A percentile compares a stretch with the other conserved stretches of the same genome.
Conservation (phyloP, 352 stramenopile species). For the Thalassiosira pacifica region DNA sequence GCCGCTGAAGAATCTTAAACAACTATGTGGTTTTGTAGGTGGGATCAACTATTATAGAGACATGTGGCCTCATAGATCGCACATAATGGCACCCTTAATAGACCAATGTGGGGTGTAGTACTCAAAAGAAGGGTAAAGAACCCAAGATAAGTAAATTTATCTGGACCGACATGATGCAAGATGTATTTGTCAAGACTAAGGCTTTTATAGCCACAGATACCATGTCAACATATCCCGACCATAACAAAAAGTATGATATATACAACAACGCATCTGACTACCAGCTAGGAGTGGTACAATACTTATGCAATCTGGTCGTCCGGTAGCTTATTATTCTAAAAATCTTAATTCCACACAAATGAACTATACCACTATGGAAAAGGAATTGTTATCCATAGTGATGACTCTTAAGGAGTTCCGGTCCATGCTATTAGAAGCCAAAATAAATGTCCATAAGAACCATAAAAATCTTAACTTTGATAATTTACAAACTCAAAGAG, state of each 20-base stretch:
- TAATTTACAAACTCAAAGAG: slow-evolving; percentile 45
- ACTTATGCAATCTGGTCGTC: slow-evolving; percentile 53
- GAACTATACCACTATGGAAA: slow-evolving; percentile 54
- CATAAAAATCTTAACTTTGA: slow-evolving; percentile 62
- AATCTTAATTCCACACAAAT: slow-evolving; percentile 18
- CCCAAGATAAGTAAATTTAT: slow-evolving; percentile 22
- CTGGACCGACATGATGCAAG: slow-evolving; percentile 31
- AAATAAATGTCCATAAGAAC: slow-evolving; percentile 68
- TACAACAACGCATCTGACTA: slow-evolving; percentile 45
- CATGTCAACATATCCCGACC: slow-evolving; percentile 29
- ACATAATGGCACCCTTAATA: slow-evolving; percentile 50
- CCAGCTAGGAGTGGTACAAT: slow-evolving; percentile 36
- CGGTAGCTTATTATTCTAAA: slow-evolving; percentile 45
- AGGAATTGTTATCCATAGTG: slow-evolving; percentile 60
- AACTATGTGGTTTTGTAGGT: slow-evolving; percentile 59
- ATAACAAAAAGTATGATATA: slow-evolving; percentile 38
- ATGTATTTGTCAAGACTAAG: slow-evolving; percentile 45
- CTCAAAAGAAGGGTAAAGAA: slow-evolving; percentile 5
- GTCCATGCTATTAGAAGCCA: slow-evolving; percentile 43
- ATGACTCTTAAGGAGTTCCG: slow-evolving; percentile 58
- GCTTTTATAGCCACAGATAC: slow-evolving; percentile 11
- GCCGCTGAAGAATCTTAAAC: slow-evolving; percentile 33
- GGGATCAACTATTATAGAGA: slow-evolving; percentile 59
- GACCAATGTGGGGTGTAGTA: slow-evolving; percentile 12
- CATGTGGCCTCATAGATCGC: slow-evolving; percentile 51